phyloP scores from a whole-genome alignment of 345 rosid species.

The Lumnitzera littorea region DNA sequence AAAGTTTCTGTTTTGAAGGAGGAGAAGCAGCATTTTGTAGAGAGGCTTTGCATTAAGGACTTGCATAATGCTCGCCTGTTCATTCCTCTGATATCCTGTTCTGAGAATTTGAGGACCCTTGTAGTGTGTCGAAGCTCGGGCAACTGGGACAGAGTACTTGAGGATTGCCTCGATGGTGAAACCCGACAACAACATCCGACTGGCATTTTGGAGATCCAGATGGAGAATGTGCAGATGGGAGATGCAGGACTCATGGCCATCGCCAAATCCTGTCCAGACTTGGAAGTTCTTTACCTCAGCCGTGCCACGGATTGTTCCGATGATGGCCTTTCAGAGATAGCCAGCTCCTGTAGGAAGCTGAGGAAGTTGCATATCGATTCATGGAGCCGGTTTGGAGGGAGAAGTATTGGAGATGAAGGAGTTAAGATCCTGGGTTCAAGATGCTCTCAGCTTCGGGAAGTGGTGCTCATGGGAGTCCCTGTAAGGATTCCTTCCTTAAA shows the following conservation, averaged over 20 bases:
- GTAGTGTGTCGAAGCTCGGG: constrained; percentile 41
- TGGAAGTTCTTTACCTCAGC: constrained; percentile 28
- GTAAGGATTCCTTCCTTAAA: constrained; percentile 14
- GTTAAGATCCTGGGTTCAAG: constrained; percentile 16
- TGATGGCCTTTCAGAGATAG: constrained; percentile 28
- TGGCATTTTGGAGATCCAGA: constrained; percentile 30
- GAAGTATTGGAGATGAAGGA: constrained; percentile 26
- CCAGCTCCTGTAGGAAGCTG: constrained; percentile 24
- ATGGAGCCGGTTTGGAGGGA: constrained; percentile 33
- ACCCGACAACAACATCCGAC: constrained; percentile 2
- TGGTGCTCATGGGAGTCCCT: constrained; percentile 33
- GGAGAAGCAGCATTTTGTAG: constrained; percentile 2
- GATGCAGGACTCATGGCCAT: constrained; percentile 32
- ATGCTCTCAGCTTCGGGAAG: constrained; percentile 24
- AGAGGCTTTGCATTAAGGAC: constrained; percentile 33
- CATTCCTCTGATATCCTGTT: constrained; percentile 20
- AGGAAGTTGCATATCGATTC: constrained; percentile 38
- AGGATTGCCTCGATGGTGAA: constrained; percentile 4
- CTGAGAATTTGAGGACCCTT: constrained; percentile 18
- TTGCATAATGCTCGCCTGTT: constrained; percentile 35
- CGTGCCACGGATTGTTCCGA: constrained; percentile 33
- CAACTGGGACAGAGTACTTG: constrained; percentile 33
- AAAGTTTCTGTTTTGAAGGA: neutral
- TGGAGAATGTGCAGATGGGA: constrained; percentile 35
- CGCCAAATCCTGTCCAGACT: constrained; percentile 21